Evolutionary conservation across 805 yeast genomes (phyloP).

Genomic region (Scheffersomyces amazonensis): DNA sequence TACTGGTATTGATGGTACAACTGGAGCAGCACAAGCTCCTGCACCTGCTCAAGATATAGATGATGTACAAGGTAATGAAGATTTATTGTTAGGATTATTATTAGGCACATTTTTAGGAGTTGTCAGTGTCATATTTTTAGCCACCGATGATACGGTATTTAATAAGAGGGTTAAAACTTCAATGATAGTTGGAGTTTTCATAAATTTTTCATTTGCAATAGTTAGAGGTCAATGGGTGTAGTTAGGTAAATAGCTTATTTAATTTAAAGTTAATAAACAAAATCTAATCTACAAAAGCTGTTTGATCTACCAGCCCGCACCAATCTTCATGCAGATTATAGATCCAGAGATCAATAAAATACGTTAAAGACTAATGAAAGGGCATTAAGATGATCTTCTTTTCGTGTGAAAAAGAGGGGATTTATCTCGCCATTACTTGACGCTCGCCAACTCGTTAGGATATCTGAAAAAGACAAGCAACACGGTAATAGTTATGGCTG

Average conservation of each 20-base stretch:
- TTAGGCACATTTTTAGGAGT: constrained; percentile 79
- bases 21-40: constrained; percentile 9
- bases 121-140: constrained; percentile 54
- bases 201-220: constrained; percentile 68
- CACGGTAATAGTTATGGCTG: constrained; percentile 52
- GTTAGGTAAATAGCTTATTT: background rate
- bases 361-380: constrained; percentile 28
- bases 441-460: constrained; percentile 50
- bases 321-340: constrained; percentile 18
- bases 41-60: constrained; percentile 27
- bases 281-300: constrained; percentile 12
- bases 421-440: constrained; percentile 49
- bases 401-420: constrained; percentile 25
- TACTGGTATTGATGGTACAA: constrained; percentile 4
- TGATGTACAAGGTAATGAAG: constrained; percentile 48
- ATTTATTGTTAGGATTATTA: constrained; percentile 64
- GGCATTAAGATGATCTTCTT: constrained; percentile 45
- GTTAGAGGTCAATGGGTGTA: constrained; percentile 46
- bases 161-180: constrained; percentile 65
- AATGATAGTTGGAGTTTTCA: constrained; percentile 64
- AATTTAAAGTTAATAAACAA: background rate
- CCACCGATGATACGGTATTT: constrained; percentile 60
- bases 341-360: constrained; percentile 11
- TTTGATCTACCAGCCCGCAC: constrained; percentile 50
- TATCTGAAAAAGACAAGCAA: constrained; percentile 47